Conservation (phyloP, 2,329 filamentous ascomycete species). For the Colletotrichum sp. region DNA sequence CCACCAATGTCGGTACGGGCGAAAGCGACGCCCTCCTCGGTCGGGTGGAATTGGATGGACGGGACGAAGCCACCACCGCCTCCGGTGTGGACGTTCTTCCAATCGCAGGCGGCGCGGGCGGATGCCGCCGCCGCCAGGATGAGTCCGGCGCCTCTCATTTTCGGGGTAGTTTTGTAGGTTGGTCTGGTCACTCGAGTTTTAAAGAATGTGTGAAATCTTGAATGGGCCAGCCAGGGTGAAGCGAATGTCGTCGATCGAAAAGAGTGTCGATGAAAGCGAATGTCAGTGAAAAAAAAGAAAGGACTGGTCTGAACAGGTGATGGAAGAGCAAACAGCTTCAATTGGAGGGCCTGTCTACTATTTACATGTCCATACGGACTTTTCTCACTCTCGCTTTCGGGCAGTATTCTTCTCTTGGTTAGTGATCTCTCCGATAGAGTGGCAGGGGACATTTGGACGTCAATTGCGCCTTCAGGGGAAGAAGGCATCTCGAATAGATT, state of each 20-base stretch:
- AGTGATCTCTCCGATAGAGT: background rate
- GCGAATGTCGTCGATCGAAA: background rate
- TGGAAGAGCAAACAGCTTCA: background rate
- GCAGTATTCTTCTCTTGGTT: background rate
- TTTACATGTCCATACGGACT: background rate
- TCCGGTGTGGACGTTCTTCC: slow-evolving; percentile 57
- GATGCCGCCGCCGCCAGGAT: slow-evolving; percentile 24
- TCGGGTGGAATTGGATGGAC: slow-evolving; percentile 62
- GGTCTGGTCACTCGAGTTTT: background rate
- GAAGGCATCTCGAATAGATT: slow-evolving; percentile 4
- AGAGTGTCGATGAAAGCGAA: background rate
- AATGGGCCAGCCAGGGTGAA: slow-evolving; percentile 1
- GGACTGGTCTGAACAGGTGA: background rate
- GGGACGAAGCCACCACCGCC: slow-evolving; percentile 63
- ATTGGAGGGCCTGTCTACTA: background rate
- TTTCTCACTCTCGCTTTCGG: background rate
- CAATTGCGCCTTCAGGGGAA: background rate
- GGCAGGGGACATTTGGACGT: background rate
- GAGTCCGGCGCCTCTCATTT: slow-evolving; percentile 15
- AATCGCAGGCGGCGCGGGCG: slow-evolving; percentile 39
- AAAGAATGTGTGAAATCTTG: background rate
- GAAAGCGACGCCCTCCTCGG: slow-evolving; percentile 54
- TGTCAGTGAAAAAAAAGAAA: background rate
- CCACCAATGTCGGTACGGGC: slow-evolving; percentile 64
- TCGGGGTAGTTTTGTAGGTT: background rate